Conservation (phyloP, 176 grass and related monocot genomes). For the Phyllostachys edulis region DNA sequence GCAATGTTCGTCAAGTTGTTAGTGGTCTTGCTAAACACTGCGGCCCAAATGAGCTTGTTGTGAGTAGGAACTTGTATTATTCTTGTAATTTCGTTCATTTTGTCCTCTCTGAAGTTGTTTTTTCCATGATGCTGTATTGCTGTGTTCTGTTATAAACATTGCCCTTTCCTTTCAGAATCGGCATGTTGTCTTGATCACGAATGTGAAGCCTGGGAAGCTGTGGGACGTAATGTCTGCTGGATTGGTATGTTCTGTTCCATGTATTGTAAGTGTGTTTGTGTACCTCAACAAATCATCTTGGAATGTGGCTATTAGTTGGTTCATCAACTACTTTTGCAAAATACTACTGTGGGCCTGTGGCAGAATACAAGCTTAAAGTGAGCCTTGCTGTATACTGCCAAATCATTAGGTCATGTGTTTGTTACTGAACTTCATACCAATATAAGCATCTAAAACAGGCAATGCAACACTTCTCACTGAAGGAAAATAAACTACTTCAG, state of each 20-base stretch:
- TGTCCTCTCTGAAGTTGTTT: neutral
- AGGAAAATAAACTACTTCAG: neutral
- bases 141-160: slow-evolving; percentile 17
- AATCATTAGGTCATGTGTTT: neutral
- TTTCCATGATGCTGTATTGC: neutral
- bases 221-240: slow-evolving; percentile 91
- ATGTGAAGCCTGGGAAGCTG: slow-evolving; percentile 97
- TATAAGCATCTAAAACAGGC: slow-evolving; percentile 5
- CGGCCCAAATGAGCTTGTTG: slow-evolving; percentile 68
- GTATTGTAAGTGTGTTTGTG: slow-evolving; percentile 18
- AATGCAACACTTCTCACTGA: neutral
- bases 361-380: neutral
- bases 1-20: slow-evolving; percentile 94
- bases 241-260: slow-evolving; percentile 55
- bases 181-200: slow-evolving; percentile 82
- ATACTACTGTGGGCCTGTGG: neutral
- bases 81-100: neutral
- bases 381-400: neutral
- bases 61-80: slow-evolving; percentile 51
- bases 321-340: neutral
- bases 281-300: slow-evolving; percentile 24
- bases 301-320: neutral
- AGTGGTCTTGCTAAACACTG: slow-evolving; percentile 97
- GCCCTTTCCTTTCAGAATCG: slow-evolving; percentile 69
- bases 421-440: neutral